These are phyloP conservation scores for Verticillium klebahnii DNA, from an alignment of 2,329 filamentous ascomycete genomes.

Conservation along the genomic window DNA sequence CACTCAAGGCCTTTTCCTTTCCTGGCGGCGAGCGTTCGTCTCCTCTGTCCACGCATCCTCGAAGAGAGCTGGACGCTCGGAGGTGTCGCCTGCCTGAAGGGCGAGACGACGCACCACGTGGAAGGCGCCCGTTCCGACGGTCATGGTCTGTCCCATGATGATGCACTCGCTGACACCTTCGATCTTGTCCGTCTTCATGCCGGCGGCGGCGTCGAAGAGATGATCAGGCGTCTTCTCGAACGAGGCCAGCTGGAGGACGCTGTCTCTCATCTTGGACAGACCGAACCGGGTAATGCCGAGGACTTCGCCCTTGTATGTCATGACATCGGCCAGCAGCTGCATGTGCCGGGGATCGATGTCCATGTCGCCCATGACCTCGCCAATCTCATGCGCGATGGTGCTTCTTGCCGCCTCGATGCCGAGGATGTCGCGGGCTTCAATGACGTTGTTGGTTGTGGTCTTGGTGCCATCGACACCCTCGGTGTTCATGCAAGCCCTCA, in stretches of 20 bases:
- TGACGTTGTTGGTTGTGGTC: constrained; percentile 78
- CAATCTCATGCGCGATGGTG: constrained; percentile 87
- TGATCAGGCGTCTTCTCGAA: constrained; percentile 99
- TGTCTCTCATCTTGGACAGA: constrained; percentile 92
- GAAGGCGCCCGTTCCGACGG: constrained; percentile 86
- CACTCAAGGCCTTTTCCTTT: not conserved
- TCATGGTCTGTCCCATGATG: constrained; percentile 96
- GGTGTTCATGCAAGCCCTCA: constrained; percentile 86
- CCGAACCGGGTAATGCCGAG: constrained; percentile 96
- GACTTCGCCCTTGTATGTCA: constrained; percentile 98
- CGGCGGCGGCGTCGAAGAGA: constrained; percentile 87
- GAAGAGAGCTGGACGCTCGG: constrained; percentile 59
- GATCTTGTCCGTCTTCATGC: constrained; percentile 87
- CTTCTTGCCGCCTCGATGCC: constrained; percentile 91
- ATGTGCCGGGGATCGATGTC: constrained; percentile 96
- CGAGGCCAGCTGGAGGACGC: constrained; percentile 85
- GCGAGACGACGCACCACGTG: constrained; percentile 77
- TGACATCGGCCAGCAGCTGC: constrained; percentile 93
- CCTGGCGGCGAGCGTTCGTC: constrained; percentile 14
- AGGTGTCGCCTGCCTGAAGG: constrained; percentile 55
- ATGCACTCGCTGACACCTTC: constrained; percentile 96
- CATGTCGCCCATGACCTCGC: constrained; percentile 87
- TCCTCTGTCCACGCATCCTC: constrained; percentile 59
- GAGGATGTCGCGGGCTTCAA: constrained; percentile 82
- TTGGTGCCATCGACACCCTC: constrained; percentile 78